Percentiles rank a stretch among this genome's conserved stretches.
Conservation (phyloP, 2,329 filamentous ascomycete species). For the Phaeosphaeria sp. region DNA sequence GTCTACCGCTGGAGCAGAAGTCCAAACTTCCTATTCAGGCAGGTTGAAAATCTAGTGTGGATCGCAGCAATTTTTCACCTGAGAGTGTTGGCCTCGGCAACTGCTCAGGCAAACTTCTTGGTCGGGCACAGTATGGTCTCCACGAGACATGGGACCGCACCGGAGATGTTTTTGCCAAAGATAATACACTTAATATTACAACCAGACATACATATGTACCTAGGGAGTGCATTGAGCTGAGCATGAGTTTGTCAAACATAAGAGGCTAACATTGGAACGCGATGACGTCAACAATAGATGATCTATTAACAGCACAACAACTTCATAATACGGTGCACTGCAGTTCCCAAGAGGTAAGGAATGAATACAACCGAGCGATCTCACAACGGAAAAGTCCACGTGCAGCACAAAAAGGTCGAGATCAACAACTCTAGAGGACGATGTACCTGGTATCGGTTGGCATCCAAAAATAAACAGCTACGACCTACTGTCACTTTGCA, state of each 20-base stretch:
- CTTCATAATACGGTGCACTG: too few relatives aligned
- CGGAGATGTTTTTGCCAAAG: too few relatives aligned
- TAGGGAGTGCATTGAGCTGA: too few relatives aligned
- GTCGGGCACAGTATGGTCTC: neutral
- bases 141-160: too few relatives aligned
- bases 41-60: neutral
- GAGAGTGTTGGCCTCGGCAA: neutral
- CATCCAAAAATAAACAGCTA: slow-evolving; percentile 3
- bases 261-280: neutral
- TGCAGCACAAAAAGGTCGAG: neutral
- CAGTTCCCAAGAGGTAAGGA: too few relatives aligned
- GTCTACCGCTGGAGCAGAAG: too few relatives aligned
- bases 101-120: neutral
- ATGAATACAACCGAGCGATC: neutral
- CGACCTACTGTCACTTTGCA: neutral
- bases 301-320: neutral
- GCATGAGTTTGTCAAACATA: neutral
- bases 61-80: slow-evolving; percentile 1
- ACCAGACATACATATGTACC: too few relatives aligned
- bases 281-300: neutral
- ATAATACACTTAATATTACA: too few relatives aligned
- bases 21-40: neutral
- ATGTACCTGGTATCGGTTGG: neutral
- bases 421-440: neutral
- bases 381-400: neutral